These are phyloP conservation scores for Funneliformis mosseae DNA, from an alignment of 192 early-diverging fungal species.

Conservation along the genomic window DNA sequence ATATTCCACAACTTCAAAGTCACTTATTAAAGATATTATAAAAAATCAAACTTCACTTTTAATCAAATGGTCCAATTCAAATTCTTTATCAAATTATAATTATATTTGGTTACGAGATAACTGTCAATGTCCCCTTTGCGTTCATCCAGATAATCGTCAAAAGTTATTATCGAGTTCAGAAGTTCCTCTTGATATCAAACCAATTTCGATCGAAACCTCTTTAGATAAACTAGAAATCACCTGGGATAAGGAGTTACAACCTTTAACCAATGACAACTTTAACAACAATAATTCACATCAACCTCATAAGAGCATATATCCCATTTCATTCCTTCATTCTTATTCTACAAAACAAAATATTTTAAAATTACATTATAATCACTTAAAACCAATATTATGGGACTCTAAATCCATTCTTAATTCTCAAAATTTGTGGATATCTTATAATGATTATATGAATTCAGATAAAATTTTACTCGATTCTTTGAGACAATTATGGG, in stretches of 20 bases:
- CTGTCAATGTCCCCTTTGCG: slow-evolving; percentile 57
- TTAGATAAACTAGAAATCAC: slow-evolving; percentile 39
- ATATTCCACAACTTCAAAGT: background rate
- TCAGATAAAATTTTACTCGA: slow-evolving; percentile 53
- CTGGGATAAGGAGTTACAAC: slow-evolving; percentile 53
- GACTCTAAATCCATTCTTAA: slow-evolving; percentile 39
- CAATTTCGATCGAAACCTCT: slow-evolving; percentile 24
- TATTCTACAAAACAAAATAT: slow-evolving; percentile 33
- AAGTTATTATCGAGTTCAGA: slow-evolving; percentile 59
- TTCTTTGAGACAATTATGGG: slow-evolving; percentile 59
- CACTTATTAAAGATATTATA: background rate
- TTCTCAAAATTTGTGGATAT: slow-evolving; percentile 49
- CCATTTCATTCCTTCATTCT: slow-evolving; percentile 38
- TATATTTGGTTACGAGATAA: slow-evolving; percentile 64
- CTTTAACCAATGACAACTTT: background rate
- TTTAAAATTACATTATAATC: slow-evolving; percentile 34
- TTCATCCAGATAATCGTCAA: slow-evolving; percentile 59
- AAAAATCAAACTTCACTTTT: background rate
- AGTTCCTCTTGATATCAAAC: slow-evolving; percentile 50
- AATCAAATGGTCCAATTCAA: slow-evolving; percentile 20
- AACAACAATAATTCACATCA: background rate
- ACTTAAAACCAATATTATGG: slow-evolving; percentile 47
- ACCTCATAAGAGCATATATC: slow-evolving; percentile 40
- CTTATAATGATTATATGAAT: slow-evolving; percentile 61
- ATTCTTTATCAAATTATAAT: slow-evolving; percentile 18